phyloP scores from a whole-genome alignment of 306 rosid species.

The barrel medic (Medicago truncatula) region DNA sequence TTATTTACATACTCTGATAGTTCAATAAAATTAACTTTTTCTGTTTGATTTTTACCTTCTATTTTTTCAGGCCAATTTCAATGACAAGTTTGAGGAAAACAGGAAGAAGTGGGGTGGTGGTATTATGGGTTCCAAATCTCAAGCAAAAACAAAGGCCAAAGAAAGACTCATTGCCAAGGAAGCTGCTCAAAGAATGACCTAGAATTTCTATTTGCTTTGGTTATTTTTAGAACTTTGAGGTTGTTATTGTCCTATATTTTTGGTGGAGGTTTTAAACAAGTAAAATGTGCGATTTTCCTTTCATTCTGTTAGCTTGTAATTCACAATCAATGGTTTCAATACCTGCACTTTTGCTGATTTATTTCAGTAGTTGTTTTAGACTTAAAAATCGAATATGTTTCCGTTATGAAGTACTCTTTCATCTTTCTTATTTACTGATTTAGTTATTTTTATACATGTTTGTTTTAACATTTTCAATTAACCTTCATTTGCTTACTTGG shows the following conservation, averaged over 20 bases:
- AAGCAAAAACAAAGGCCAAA: constrained; percentile 77
- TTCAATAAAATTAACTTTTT: neutral
- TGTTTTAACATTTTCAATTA: neutral
- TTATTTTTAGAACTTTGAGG: constrained; percentile 27
- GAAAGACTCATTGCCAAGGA: constrained; percentile 77
- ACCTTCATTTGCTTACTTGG: neutral
- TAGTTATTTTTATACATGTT: neutral
- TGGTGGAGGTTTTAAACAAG: neutral
- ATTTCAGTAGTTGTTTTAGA: constrained; percentile 29
- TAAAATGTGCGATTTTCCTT: constrained; percentile 32
- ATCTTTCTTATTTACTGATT: neutral
- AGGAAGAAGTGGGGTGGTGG: constrained; percentile 93
- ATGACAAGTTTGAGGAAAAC: constrained; percentile 72
- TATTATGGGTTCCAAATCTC: constrained; percentile 86
- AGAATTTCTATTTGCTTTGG: constrained; percentile 24
- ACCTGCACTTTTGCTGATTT: constrained; percentile 3
- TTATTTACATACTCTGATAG: neutral
- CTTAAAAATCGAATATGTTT: constrained; percentile 20
- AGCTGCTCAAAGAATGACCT: constrained; percentile 77
- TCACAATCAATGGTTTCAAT: neutral
- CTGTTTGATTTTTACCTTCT: neutral
- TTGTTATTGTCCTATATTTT: constrained; percentile 29
- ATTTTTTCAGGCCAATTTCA: constrained; percentile 72
- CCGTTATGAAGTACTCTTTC: neutral
- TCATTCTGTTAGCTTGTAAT: constrained; percentile 33